These are phyloP conservation scores for Aspergillus cavernicola DNA, from an alignment of 495 filamentous ascomycete species.

Conservation along the genomic window DNA sequence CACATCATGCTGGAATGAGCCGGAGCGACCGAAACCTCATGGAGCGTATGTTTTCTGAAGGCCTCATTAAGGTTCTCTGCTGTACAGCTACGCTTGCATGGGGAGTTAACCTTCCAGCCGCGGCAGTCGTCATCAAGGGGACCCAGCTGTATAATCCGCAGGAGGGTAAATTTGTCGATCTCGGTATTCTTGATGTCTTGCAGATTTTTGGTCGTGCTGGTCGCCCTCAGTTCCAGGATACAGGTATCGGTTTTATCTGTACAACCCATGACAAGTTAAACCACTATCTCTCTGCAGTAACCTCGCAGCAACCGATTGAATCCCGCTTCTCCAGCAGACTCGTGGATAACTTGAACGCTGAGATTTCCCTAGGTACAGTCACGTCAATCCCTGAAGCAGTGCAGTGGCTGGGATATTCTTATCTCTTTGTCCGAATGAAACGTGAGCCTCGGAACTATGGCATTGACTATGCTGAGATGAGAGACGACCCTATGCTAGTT, in stretches of 20 bases:
- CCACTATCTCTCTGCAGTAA: slow-evolving; percentile 93
- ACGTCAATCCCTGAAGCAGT: slow-evolving; percentile 92
- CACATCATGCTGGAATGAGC: slow-evolving; percentile 95
- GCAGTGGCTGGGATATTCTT: slow-evolving; percentile 96
- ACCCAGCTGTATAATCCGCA: slow-evolving; percentile 95
- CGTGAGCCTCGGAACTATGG: slow-evolving; percentile 88
- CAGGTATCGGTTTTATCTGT: slow-evolving; percentile 93
- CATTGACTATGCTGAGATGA: slow-evolving; percentile 90
- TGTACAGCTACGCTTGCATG: slow-evolving; percentile 97
- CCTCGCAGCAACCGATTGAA: slow-evolving; percentile 93
- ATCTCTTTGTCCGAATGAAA: slow-evolving; percentile 94
- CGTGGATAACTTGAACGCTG: slow-evolving; percentile 95
- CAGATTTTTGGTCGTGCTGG: slow-evolving; percentile 99
- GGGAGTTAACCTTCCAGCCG: slow-evolving; percentile 98
- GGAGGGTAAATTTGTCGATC: slow-evolving; percentile 93
- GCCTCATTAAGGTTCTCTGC: slow-evolving; percentile 90
- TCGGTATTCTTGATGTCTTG: slow-evolving; percentile 94
- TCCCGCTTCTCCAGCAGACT: slow-evolving; percentile 85
- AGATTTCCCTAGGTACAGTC: slow-evolving; percentile 90
- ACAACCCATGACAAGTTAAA: slow-evolving; percentile 87
- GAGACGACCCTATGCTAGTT: slow-evolving; percentile 80
- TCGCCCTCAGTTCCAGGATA: slow-evolving; percentile 93
- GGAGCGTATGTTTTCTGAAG: slow-evolving; percentile 84
- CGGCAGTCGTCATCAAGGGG: slow-evolving; percentile 96
- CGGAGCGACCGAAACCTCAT: slow-evolving; percentile 89